Percentiles rank a stretch among this genome's conserved stretches.
Evolutionary conservation across 2,329 filamentous ascomycete species (phyloP).

Genomic region (Neodidymelliopsis sp.): DNA sequence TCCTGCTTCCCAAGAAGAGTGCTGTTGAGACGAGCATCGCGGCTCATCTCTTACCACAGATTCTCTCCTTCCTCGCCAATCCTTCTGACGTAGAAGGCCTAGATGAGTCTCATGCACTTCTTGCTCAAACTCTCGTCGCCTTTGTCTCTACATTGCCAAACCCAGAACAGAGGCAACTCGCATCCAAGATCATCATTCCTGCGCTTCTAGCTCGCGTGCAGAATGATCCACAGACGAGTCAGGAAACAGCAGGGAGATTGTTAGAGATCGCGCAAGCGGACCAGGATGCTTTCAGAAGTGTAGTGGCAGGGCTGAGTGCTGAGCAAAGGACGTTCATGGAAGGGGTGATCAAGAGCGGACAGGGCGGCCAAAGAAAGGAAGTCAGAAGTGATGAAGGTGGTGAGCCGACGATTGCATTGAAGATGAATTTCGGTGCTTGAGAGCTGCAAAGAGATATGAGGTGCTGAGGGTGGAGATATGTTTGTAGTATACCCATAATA

Average conservation of each 20-base stretch:
- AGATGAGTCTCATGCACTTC: constrained; percentile 73
- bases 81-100: constrained; percentile 74
- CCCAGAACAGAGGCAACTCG: constrained; percentile 54
- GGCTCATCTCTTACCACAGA: constrained; percentile 75
- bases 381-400: constrained; percentile 62
- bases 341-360: constrained; percentile 73
- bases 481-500: constrained; percentile 13
- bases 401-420: constrained; percentile 85
- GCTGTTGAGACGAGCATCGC: constrained; percentile 66
- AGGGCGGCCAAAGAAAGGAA: constrained; percentile 53
- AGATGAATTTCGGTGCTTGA: constrained; percentile 78
- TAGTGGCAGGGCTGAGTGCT: constrained; percentile 74
- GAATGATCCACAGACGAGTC: constrained; percentile 63
- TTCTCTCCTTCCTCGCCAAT: constrained; percentile 77
- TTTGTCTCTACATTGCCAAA: constrained; percentile 63
- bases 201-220: constrained; percentile 76
- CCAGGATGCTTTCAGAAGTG: constrained; percentile 73
- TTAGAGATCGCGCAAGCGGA: constrained; percentile 82
- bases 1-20: constrained; percentile 67
- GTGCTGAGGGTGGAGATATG: not conserved
- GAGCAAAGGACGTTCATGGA: constrained; percentile 81
- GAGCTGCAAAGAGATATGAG: not conserved
- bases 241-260: constrained; percentile 77
- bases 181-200: constrained; percentile 79
- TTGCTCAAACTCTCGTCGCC: constrained; percentile 78